These are phyloP conservation scores for Claviceps monticola DNA, from an alignment of 2,329 filamentous ascomycete species.

Conservation along the genomic window DNA sequence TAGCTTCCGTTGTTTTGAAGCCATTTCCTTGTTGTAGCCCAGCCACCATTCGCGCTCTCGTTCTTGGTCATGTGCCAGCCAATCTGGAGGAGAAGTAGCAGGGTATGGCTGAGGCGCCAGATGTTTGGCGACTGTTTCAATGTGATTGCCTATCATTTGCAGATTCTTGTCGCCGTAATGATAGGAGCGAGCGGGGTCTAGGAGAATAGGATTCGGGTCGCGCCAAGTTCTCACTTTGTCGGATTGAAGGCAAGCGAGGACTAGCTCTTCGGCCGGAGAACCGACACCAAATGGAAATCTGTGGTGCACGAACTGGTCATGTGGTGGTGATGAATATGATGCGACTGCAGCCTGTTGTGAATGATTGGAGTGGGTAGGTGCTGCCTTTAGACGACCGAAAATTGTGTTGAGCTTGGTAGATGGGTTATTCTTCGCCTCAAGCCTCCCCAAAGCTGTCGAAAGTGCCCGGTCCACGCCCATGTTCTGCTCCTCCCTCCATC, in stretches of 20 bases:
- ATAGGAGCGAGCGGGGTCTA: conserved; percentile 16
- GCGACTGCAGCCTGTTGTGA: conserved; percentile 5
- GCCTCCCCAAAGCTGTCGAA: conserved; percentile 28
- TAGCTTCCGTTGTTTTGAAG: conserved; percentile 24
- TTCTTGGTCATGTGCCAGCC: conserved; percentile 32
- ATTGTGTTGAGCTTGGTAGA: conserved; percentile 27
- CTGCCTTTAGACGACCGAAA: conserved; percentile 20
- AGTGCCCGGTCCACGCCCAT: conserved; percentile 29
- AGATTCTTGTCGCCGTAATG: conserved; percentile 29
- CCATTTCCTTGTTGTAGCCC: conserved; percentile 29
- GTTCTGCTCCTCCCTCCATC: conserved; percentile 33
- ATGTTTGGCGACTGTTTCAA: conserved; percentile 29
- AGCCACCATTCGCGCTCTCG: conserved; percentile 39
- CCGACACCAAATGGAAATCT: conserved; percentile 19
- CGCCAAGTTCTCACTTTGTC: conserved; percentile 29
- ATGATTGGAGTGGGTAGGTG: background rate
- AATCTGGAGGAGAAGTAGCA: conserved; percentile 36
- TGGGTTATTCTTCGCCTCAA: conserved; percentile 23
- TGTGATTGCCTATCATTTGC: conserved; percentile 26
- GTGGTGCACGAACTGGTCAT: conserved; percentile 5
- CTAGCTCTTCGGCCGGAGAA: conserved; percentile 24
- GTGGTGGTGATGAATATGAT: background rate
- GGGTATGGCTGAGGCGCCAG: conserved; percentile 35
- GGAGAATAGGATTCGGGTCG: conserved; percentile 25
- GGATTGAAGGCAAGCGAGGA: conserved; percentile 30